Conservation (phyloP, 768 basidiomycete species). For the Gymnopilus dilepis region DNA sequence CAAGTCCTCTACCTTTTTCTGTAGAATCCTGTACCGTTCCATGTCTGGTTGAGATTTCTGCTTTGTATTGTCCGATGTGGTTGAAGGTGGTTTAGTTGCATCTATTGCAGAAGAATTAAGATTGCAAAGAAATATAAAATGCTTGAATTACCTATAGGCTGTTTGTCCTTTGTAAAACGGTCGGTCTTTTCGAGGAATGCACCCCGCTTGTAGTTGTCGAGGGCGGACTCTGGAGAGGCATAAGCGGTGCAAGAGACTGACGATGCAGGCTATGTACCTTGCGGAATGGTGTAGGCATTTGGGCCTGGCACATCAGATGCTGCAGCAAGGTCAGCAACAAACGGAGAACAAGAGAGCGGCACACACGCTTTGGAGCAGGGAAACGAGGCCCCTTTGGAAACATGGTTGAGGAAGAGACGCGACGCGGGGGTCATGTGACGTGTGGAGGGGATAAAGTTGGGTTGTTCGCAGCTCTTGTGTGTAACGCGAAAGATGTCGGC, state of each 20-base stretch:
- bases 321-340: constrained; percentile 24
- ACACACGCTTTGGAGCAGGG: constrained; percentile 42
- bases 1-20: constrained; percentile 68
- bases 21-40: constrained; percentile 60
- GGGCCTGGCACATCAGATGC: constrained; percentile 60
- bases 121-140: not conserved
- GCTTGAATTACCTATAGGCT: constrained; percentile 42
- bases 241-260: not conserved
- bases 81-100: constrained; percentile 24
- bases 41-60: constrained; percentile 27
- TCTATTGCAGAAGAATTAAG: constrained; percentile 26
- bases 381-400: constrained; percentile 58
- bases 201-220: constrained; percentile 60
- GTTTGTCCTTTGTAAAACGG: constrained; percentile 52
- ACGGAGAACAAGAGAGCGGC: not conserved
- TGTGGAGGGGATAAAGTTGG: constrained; percentile 5
- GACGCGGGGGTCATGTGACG: constrained; percentile 33
- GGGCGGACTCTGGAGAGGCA: constrained; percentile 41
- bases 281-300: constrained; percentile 48
- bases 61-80: constrained; percentile 27
- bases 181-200: constrained; percentile 63
- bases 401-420: constrained; percentile 34
- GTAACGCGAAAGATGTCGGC: not conserved
- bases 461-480: not conserved
- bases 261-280: constrained; percentile 34